These are phyloP conservation scores for Sporobolomyces roseus DNA, from an alignment of 768 basidiomycete genomes.

Conservation along the genomic window DNA sequence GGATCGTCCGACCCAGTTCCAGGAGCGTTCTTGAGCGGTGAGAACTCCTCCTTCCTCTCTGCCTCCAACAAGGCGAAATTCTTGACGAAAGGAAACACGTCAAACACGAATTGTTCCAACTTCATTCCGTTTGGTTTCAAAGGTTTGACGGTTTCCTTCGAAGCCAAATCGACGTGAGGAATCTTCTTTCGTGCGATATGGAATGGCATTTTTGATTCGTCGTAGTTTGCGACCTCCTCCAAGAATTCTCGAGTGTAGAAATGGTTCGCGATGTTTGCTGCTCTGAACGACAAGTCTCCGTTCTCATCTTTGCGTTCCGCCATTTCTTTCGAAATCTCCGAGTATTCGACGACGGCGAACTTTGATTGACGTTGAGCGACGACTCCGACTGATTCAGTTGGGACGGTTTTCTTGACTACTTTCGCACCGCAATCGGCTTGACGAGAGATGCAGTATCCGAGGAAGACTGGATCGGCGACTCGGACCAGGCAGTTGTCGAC, in stretches of 20 bases:
- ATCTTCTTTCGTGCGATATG: slow-evolving; percentile 99
- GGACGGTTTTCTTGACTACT: slow-evolving; percentile 82
- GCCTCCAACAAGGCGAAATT: slow-evolving; percentile 84
- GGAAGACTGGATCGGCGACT: slow-evolving; percentile 94
- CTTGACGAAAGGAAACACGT: slow-evolving; percentile 68
- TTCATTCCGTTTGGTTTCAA: slow-evolving; percentile 96
- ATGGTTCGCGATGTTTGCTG: slow-evolving; percentile 96
- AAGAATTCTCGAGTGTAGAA: slow-evolving; percentile 90
- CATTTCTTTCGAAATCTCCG: slow-evolving; percentile 84
- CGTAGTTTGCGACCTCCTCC: slow-evolving; percentile 66
- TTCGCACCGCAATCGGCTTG: slow-evolving; percentile 89
- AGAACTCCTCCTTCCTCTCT: slow-evolving; percentile 82
- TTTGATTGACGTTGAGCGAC: slow-evolving; percentile 77
- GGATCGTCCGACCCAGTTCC: slow-evolving; percentile 86
- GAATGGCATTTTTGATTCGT: slow-evolving; percentile 81
- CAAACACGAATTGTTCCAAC: slow-evolving; percentile 96
- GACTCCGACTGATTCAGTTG: slow-evolving; percentile 91
- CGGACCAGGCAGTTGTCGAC: slow-evolving; percentile 99
- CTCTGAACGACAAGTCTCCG: slow-evolving; percentile 74
- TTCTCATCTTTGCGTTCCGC: slow-evolving; percentile 64
- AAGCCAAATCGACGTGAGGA: slow-evolving; percentile 66
- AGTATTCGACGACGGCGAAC: slow-evolving; percentile 94
- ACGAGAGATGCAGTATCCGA: slow-evolving; percentile 87
- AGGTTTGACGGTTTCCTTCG: slow-evolving; percentile 71
- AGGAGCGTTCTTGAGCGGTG: slow-evolving; percentile 94